These are phyloP conservation scores for Massariosphaeria phaeospora DNA, from an alignment of 495 filamentous ascomycete genomes.

Conservation along the genomic window DNA sequence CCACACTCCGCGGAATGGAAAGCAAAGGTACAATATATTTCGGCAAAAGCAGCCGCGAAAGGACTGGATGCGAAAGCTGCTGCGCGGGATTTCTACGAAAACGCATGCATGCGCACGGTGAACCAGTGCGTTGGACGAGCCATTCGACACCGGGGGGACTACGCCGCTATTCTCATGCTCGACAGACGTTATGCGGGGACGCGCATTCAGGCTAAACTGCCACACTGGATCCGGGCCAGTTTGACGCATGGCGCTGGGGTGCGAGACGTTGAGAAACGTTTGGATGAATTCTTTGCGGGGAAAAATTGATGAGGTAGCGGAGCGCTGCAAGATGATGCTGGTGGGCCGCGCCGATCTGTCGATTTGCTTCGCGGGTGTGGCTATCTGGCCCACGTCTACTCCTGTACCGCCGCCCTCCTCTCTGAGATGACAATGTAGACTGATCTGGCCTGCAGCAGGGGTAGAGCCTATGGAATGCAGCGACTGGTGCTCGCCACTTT, in stretches of 20 bases:
- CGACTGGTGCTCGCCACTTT: too few relatives aligned
- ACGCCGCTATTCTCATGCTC: constrained; percentile 81
- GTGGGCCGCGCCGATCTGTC: neutral
- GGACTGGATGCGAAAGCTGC: constrained; percentile 55
- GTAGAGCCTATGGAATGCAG: too few relatives aligned
- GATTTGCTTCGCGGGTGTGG: constrained; percentile 6
- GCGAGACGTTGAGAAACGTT: constrained; percentile 50
- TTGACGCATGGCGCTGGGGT: constrained; percentile 48
- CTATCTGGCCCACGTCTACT: too few relatives aligned
- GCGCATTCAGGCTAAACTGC: constrained; percentile 71
- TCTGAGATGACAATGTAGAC: too few relatives aligned
- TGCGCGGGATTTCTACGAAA: constrained; percentile 83
- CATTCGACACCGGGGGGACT: constrained; percentile 82
- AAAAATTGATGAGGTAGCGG: constrained; percentile 11
- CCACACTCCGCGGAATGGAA: constrained; percentile 86
- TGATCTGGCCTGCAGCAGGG: too few relatives aligned
- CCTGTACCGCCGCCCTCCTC: too few relatives aligned
- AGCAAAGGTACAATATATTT: constrained; percentile 81
- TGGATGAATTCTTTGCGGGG: constrained; percentile 48
- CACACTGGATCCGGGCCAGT: constrained; percentile 76
- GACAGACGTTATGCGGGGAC: constrained; percentile 69
- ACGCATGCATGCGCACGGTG: constrained; percentile 91
- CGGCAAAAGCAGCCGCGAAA: constrained; percentile 53
- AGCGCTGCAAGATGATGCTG: neutral
- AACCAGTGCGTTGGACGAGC: constrained; percentile 95